Conservation (phyloP, 257 asterid species). For the Plantago ovata region DNA sequence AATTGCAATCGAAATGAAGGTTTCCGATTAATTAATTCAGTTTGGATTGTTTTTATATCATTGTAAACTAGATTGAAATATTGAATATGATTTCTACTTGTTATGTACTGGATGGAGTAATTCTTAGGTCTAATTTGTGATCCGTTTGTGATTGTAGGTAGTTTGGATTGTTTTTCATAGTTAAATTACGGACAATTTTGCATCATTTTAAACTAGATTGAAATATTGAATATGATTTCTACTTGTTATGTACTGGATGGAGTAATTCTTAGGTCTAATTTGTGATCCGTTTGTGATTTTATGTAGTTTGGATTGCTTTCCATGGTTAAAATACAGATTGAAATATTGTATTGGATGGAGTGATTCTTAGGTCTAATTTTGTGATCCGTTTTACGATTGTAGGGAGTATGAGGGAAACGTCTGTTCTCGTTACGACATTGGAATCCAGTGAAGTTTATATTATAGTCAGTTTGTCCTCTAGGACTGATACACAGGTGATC, state of each 20-base stretch:
- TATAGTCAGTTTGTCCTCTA: conserved; percentile 67
- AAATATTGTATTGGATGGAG: too few relatives aligned
- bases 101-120: too few relatives aligned
- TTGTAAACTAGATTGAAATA: too few relatives aligned
- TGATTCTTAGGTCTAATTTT: too few relatives aligned
- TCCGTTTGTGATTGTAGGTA: background rate
- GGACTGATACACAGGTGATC: conserved; percentile 87
- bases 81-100: too few relatives aligned
- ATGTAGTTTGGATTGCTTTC: background rate
- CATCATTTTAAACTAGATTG: background rate
- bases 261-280: too few relatives aligned
- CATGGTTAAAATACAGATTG: background rate
- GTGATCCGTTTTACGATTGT: conserved; percentile 29
- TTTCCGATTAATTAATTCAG: too few relatives aligned
- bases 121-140: too few relatives aligned
- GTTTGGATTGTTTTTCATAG: background rate
- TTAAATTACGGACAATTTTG: background rate
- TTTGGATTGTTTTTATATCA: too few relatives aligned
- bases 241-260: too few relatives aligned
- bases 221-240: conserved; percentile 3
- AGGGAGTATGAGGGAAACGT: conserved; percentile 61
- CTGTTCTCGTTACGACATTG: conserved; percentile 72
- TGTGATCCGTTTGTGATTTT: background rate
- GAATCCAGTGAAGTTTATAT: conserved; percentile 91
- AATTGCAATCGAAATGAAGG: too few relatives aligned